phyloP scores from a whole-genome alignment of 495 filamentous ascomycete species.

The Pyronema omphalodes region DNA sequence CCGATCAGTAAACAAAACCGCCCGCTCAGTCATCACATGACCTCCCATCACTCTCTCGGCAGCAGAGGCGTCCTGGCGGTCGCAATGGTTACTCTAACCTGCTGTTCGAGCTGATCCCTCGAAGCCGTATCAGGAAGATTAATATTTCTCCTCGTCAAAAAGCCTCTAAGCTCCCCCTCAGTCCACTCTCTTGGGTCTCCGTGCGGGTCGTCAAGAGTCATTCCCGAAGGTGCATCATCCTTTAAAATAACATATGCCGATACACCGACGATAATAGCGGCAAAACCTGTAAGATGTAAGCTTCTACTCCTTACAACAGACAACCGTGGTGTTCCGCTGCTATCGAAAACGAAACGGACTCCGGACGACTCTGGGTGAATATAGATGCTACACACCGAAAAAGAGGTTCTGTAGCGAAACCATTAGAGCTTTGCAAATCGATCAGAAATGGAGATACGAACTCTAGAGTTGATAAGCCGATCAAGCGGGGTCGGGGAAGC shows the following conservation, averaged over 20 bases:
- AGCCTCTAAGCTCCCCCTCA: conserved; percentile 48
- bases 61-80: conserved; percentile 20
- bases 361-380: not conserved
- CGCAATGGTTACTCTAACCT: conserved; percentile 63
- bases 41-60: not conserved
- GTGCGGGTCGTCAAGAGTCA: conserved; percentile 11
- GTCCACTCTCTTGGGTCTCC: conserved; percentile 55
- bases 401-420: conserved; percentile 32
- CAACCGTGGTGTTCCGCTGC: not conserved
- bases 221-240: conserved; percentile 39
- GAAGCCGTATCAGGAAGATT: conserved; percentile 46
- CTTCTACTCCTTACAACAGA: not conserved
- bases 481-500: conserved; percentile 48
- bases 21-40: too few species aligned
- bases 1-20: too few species aligned
- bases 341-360: not conserved
- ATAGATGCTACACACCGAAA: conserved; percentile 5
- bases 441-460: conserved; percentile 25
- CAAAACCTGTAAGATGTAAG: conserved; percentile 39
- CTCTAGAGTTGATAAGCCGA: conserved; percentile 60
- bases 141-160: conserved; percentile 62
- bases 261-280: conserved; percentile 65
- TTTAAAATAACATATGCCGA: conserved; percentile 74
- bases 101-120: conserved; percentile 57
- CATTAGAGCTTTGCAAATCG: conserved; percentile 8